Conservation (phyloP, 2,329 filamentous ascomycete genomes). For the Colletotrichum sp. region DNA sequence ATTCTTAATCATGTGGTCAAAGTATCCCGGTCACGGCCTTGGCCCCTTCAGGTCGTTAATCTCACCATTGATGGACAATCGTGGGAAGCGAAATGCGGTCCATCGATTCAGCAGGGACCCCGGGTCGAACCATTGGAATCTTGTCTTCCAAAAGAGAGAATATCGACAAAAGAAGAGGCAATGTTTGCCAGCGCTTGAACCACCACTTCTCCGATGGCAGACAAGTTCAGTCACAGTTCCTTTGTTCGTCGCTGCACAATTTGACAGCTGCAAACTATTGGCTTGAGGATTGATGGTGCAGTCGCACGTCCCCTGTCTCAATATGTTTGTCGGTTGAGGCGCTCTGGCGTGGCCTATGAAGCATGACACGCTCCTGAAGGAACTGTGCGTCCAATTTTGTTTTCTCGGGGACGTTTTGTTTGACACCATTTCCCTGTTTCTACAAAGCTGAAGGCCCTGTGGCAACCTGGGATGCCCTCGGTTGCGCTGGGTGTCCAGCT, state of each 20-base stretch:
- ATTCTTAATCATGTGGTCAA: constrained; percentile 19
- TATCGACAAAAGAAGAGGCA: neutral
- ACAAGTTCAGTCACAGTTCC: neutral
- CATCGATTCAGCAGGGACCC: neutral
- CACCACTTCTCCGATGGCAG: neutral
- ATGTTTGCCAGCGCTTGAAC: constrained; percentile 4
- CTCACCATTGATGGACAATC: constrained; percentile 15
- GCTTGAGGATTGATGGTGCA: neutral
- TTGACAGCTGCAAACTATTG: constrained; percentile 12
- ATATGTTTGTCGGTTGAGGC: constrained; percentile 4
- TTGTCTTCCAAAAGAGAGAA: neutral
- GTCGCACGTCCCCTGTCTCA: constrained; percentile 2
- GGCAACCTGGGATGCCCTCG: constrained; percentile 9
- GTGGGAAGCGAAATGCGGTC: constrained; percentile 17
- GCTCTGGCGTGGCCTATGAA: neutral
- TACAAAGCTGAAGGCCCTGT: neutral
- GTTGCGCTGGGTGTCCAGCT: neutral
- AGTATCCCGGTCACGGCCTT: neutral
- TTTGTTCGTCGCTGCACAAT: neutral
- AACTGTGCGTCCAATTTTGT: neutral
- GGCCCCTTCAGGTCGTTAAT: constrained; percentile 19
- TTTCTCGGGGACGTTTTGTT: neutral
- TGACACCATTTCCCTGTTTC: neutral
- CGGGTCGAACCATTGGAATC: neutral
- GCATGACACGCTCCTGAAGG: neutral